Percentiles rank a stretch among this genome's conserved stretches.
phyloP scores from a whole-genome alignment of 331 rosid genomes.

The Saraca asoca region DNA sequence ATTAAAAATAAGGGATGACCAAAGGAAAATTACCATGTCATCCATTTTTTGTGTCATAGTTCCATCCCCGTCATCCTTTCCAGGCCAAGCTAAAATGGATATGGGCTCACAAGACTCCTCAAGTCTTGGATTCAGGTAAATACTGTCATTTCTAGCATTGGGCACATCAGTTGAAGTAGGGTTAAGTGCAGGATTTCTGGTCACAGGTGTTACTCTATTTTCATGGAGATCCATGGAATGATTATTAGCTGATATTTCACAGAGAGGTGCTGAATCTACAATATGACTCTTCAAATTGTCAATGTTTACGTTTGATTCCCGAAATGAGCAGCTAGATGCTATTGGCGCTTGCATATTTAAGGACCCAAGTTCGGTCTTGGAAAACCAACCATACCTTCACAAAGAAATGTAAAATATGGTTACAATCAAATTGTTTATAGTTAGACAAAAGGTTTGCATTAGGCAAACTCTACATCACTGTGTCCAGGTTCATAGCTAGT shows the following conservation, averaged over 20 bases:
- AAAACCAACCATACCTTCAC: slow-evolving; percentile 97
- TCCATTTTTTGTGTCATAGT: slow-evolving; percentile 47
- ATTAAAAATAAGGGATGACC: slow-evolving; percentile 18
- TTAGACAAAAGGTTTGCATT: neutral
- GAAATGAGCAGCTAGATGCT: slow-evolving; percentile 48
- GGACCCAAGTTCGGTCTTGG: slow-evolving; percentile 49
- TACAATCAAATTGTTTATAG: too few relatives aligned
- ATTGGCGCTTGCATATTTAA: slow-evolving; percentile 45
- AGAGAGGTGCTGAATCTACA: slow-evolving; percentile 40
- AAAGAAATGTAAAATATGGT: slow-evolving; percentile 37
- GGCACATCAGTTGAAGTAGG: slow-evolving; percentile 41
- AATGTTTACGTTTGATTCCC: slow-evolving; percentile 44
- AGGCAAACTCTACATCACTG: too few relatives aligned
- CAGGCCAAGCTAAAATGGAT: slow-evolving; percentile 43
- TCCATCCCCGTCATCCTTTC: slow-evolving; percentile 49
- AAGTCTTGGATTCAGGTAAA: slow-evolving; percentile 36
- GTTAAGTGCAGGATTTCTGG: slow-evolving; percentile 35
- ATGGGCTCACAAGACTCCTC: slow-evolving; percentile 50
- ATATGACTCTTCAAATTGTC: slow-evolving; percentile 45
- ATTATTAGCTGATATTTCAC: slow-evolving; percentile 41
- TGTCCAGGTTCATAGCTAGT: too few relatives aligned
- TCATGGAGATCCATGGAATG: slow-evolving; percentile 47
- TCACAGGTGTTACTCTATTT: slow-evolving; percentile 41
- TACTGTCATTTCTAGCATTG: slow-evolving; percentile 38
- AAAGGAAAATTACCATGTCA: slow-evolving; percentile 60